These are phyloP conservation scores for Mycena pura DNA, from an alignment of 768 basidiomycete genomes.

Conservation along the genomic window DNA sequence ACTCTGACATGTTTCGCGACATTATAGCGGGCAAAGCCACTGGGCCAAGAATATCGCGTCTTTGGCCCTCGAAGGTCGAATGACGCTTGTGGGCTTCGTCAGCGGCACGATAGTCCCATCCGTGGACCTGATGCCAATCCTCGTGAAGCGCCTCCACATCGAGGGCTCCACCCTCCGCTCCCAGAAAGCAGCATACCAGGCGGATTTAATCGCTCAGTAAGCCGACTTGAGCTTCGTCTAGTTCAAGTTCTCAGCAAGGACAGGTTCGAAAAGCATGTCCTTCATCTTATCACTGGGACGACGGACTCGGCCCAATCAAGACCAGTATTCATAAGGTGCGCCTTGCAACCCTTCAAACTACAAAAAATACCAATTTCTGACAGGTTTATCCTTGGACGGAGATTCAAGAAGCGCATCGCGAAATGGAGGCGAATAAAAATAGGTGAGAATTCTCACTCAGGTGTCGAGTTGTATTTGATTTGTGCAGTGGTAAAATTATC, in stretches of 20 bases:
- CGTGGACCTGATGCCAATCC: constrained; percentile 66
- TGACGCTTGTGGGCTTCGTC: constrained; percentile 69
- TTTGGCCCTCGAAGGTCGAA: constrained; percentile 73
- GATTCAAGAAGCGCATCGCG: constrained; percentile 79
- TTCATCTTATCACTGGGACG: constrained; percentile 63
- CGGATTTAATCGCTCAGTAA: constrained; percentile 66
- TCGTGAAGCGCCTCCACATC: constrained; percentile 85
- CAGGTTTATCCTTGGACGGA: constrained; percentile 83
- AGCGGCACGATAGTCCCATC: constrained; percentile 69
- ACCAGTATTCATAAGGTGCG: constrained; percentile 80
- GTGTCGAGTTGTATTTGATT: constrained; percentile 8
- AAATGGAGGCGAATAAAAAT: constrained; percentile 78
- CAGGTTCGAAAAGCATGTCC: constrained; percentile 61
- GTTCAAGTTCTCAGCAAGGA: neutral
- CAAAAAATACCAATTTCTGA: neutral
- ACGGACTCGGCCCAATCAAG: constrained; percentile 65
- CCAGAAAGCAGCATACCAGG: constrained; percentile 77
- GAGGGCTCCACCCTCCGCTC: constrained; percentile 88
- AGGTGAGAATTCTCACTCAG: constrained; percentile 38
- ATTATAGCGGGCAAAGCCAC: constrained; percentile 64
- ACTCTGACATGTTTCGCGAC: neutral
- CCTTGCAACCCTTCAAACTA: constrained; percentile 14
- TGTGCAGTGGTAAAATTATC: constrained; percentile 52
- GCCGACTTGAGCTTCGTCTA: constrained; percentile 14
- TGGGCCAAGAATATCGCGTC: constrained; percentile 75